These are phyloP conservation scores for Wickerhamiella cacticola DNA, from an alignment of 805 yeast genomes.

Conservation along the genomic window DNA sequence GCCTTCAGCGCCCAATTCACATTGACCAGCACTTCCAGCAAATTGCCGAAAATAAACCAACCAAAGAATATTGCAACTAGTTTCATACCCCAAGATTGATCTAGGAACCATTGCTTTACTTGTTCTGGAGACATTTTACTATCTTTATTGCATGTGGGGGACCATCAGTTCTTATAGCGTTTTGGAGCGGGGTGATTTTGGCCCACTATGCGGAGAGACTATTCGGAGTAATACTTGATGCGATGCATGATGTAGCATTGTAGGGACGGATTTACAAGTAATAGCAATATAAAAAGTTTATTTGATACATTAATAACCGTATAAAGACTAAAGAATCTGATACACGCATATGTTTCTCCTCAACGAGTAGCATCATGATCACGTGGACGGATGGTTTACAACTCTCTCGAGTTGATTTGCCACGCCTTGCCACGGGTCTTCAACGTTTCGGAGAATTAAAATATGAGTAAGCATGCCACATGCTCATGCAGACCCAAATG, in stretches of 20 bases:
- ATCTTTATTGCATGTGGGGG: not conserved
- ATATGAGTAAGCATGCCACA: not conserved
- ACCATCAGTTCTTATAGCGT: not conserved
- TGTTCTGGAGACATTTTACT: conserved; percentile 5
- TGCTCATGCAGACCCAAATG: not conserved
- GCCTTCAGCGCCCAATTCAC: conserved; percentile 6
- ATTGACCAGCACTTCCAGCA: not conserved
- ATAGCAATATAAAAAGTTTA: too few relatives aligned
- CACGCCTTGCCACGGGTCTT: not conserved
- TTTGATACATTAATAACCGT: too few relatives aligned
- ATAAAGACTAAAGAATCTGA: not conserved
- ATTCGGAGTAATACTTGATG: not conserved
- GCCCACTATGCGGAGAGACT: conserved; percentile 8
- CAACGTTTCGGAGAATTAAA: not conserved
- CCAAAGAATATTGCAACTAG: not conserved
- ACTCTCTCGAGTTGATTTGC: not conserved
- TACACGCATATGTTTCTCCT: not conserved
- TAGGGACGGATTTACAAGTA: too few relatives aligned
- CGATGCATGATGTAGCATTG: too few relatives aligned
- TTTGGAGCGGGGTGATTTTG: conserved; percentile 5
- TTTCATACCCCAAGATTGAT: not conserved
- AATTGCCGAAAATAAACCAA: conserved; percentile 1
- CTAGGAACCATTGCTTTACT: not conserved
- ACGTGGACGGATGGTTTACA: conserved; percentile 1
- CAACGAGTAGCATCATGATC: not conserved